phyloP scores from a whole-genome alignment of 192 early-diverging fungal species.

The Thamnidium elegans region DNA sequence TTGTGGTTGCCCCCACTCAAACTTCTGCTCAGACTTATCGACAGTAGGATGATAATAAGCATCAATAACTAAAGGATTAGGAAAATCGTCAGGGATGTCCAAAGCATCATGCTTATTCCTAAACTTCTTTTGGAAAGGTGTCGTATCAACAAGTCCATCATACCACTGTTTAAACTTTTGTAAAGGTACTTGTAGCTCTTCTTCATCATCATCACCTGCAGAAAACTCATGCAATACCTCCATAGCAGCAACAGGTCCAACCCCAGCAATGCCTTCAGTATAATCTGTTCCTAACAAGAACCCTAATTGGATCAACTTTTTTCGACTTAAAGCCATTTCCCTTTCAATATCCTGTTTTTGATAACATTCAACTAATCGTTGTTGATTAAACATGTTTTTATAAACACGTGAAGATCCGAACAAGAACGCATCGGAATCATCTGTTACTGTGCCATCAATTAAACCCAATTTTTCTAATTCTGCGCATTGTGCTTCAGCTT shows the following conservation, averaged over 20 bases:
- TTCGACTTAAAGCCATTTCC: constrained; percentile 65
- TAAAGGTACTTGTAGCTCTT: constrained; percentile 51
- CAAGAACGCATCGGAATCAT: constrained; percentile 96
- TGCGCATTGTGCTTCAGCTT: constrained; percentile 98
- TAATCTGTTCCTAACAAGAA: constrained; percentile 97
- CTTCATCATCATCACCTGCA: constrained; percentile 18
- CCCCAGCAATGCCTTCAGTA: constrained; percentile 81
- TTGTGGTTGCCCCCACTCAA: constrained; percentile 74
- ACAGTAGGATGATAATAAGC: constrained; percentile 84
- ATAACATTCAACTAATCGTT: constrained; percentile 89
- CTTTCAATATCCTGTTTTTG: constrained; percentile 55
- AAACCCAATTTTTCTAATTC: constrained; percentile 51
- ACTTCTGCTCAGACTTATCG: constrained; percentile 53
- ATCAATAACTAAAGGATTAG: constrained; percentile 66
- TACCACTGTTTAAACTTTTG: constrained; percentile 58
- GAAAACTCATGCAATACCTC: constrained; percentile 83
- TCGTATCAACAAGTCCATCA: constrained; percentile 22
- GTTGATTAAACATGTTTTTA: constrained; percentile 91
- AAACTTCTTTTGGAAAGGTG: constrained; percentile 41
- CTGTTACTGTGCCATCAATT: constrained; percentile 94
- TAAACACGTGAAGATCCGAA: constrained; percentile 84
- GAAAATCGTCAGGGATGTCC: constrained; percentile 75
- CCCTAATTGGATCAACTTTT: constrained; percentile 79
- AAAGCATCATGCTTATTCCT: constrained; percentile 58
- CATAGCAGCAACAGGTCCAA: constrained; percentile 86